Percentiles rank a stretch among this genome's conserved stretches.
Conservation (phyloP, 768 basidiomycete genomes). For the Rhizopogon rudus region DNA sequence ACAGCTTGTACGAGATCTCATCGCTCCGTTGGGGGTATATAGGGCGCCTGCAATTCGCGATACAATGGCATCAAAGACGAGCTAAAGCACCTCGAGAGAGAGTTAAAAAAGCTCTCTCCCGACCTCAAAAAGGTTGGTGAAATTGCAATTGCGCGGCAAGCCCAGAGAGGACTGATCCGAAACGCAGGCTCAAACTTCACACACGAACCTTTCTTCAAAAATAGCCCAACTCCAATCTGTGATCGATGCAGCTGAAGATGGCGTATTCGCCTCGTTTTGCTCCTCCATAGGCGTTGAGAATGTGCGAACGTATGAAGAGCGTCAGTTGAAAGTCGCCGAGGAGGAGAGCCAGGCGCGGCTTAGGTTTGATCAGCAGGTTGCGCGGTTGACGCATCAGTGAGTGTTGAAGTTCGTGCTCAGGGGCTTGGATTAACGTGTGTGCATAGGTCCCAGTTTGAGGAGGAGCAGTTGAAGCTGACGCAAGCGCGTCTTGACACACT, state of each 20-base stretch:
- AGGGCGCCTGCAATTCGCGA: conserved; percentile 75
- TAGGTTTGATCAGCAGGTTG: conserved; percentile 82
- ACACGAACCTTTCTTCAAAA: conserved; percentile 46
- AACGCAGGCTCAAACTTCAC: conserved; percentile 48
- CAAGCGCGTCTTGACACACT: conserved; percentile 60
- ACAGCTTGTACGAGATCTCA: neutral
- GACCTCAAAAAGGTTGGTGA: conserved; percentile 65
- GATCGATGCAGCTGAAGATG: conserved; percentile 77
- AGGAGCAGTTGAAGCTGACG: conserved; percentile 62
- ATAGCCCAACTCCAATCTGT: conserved; percentile 49
- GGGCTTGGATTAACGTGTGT: neutral
- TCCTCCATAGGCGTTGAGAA: conserved; percentile 67
- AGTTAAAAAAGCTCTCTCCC: conserved; percentile 59
- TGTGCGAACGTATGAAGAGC: conserved; percentile 92
- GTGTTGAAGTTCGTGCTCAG: conserved; percentile 12
- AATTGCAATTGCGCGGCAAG: neutral
- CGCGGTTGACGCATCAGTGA: conserved; percentile 81
- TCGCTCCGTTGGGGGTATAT: neutral
- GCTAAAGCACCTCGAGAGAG: conserved; percentile 72
- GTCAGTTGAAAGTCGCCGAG: conserved; percentile 83
- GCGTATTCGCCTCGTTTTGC: conserved; percentile 76
- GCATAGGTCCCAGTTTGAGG: conserved; percentile 73
- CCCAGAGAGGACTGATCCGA: neutral
- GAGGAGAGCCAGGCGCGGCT: conserved; percentile 83
- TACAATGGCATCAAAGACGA: conserved; percentile 80